Evolutionary conservation across 768 basidiomycete genomes (phyloP).

Genomic region (Holtermanniella nyarrowii): DNA sequence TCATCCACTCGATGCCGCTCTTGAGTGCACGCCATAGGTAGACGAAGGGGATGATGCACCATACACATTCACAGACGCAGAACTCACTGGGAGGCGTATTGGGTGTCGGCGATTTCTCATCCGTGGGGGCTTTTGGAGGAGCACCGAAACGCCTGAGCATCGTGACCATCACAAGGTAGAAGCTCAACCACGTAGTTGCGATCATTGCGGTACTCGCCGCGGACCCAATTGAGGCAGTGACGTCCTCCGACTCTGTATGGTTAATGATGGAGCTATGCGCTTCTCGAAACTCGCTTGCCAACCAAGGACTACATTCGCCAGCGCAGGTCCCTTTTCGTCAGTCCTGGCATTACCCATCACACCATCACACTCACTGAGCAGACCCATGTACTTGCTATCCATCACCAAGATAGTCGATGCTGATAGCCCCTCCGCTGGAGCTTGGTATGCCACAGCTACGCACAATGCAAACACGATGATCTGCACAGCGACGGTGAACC

Average conservation of each 20-base stretch:
- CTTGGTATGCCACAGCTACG: not conserved
- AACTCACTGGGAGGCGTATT: too few relatives aligned
- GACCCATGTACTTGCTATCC: too few relatives aligned
- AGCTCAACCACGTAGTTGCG: not conserved
- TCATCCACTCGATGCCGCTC: not conserved
- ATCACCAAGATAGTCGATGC: not conserved
- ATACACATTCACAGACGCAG: not conserved
- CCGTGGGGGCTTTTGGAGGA: too few relatives aligned
- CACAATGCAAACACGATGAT: not conserved
- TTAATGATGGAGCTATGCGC: not conserved
- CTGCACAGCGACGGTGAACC: not conserved
- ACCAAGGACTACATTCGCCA: not conserved
- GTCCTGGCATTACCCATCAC: too few relatives aligned
- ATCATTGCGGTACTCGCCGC: not conserved
- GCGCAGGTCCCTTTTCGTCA: not conserved
- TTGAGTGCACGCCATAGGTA: not conserved
- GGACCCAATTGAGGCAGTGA: not conserved
- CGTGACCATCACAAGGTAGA: not conserved
- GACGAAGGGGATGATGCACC: not conserved
- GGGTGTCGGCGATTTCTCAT: not conserved
- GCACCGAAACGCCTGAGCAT: not conserved
- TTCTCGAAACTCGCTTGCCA: not conserved
- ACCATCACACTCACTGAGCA: too few relatives aligned
- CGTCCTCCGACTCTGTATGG: not conserved
- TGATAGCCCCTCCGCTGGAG: not conserved